Base-by-base conservation (phyloP, 257 asterid genomes). In the Henckelia pumila region DNA sequence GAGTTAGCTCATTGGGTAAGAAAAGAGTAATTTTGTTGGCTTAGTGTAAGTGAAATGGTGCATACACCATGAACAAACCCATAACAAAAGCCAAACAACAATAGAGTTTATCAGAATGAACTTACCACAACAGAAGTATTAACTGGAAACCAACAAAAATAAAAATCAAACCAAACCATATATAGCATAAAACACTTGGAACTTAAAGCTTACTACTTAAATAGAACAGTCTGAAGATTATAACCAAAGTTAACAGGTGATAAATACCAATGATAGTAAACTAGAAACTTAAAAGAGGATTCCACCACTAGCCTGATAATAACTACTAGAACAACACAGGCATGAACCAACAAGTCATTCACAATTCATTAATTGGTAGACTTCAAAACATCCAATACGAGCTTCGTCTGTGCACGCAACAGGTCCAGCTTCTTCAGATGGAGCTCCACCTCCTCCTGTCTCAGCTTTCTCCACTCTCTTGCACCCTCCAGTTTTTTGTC, bases 401-500 rank as follows among this genome's bases (percentile, higher is more conserved):
- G 75, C 71, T 56, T 83, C 0, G 73, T 23, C 56, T 81, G 82
- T 5, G 77, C 82, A 2, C 25, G 25, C 50, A 23, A 68, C 63
- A 87, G 19, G 71, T 83, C 86, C 63, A 53, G 8, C 52, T 69
- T 77, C 77, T 64, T 78, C 21, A 40, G 24, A 24, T 47, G 25
- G 6, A 76, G 26, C 53, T 77, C 76, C 62, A 78, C 1, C 70
- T 84, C 87, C 56, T 71, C 78, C 49, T 37, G 20, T 16, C 8
- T 52, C 33, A 85, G 78, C 66, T 69, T 61, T 59, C 21, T 76
- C 87, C 84, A 81, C 32, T 81, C 71, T 6, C 79, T 63, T 44
- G 72, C 76, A 58, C 82, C 72, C 50, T 80, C 86, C 4, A 44
- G 14, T 23, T 61, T 70, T 62, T 65, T 71, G n/a, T 73, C 85